Base-by-base conservation (phyloP, 2,329 filamentous ascomycete species). In the Ambrosiella beaveri region DNA sequence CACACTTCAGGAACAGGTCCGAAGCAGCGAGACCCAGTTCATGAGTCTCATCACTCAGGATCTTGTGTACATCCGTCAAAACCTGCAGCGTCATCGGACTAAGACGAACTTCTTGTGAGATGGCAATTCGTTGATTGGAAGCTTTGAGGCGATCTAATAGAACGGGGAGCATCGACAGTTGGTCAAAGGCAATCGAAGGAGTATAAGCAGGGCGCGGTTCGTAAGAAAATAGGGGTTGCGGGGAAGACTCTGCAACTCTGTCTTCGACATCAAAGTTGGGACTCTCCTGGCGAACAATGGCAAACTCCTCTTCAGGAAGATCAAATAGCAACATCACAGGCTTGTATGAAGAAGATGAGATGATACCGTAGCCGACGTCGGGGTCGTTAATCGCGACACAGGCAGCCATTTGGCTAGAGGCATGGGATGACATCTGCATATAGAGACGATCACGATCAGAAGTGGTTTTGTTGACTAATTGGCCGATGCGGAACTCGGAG, bases 1-100 rank as follows among this genome's bases (percentile, higher is more conserved):
- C 78, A 61, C 85, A 87, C 57, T 82, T 77, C 35, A 82, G 75
- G 70, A 89, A 90, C 5, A 90, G 73, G 64, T 88, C 84, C 1
- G 85, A 79, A 0, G 84, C 85, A 1, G 84, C 85, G 49, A 78
- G 71, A 13, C 85, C 84, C 9, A 90, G 74, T 9, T 74, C 75
- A 63, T 84, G 75, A 0, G 84, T 88, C 68, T 90, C 85, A 8
- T 78, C 76, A 62, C 81, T 81, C 5, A 90, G 73, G 4, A 86
- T 73, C 65, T 84, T 81, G 67, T 91, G 86, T 0, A 81, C 81
- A 60, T 86, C 81, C 36, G 84, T 85, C 63, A 91, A 78, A 41
- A 88, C 74, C 62, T 82, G 78, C 15, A 90, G 74, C 1, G 84
- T 86, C 19, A 84, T 78, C 11, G 84, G 80, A 19, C 82, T 86